Evolutionary conservation across 1,139 yeast species (phyloP).

Genomic region (Ogataea hybrid): DNA sequence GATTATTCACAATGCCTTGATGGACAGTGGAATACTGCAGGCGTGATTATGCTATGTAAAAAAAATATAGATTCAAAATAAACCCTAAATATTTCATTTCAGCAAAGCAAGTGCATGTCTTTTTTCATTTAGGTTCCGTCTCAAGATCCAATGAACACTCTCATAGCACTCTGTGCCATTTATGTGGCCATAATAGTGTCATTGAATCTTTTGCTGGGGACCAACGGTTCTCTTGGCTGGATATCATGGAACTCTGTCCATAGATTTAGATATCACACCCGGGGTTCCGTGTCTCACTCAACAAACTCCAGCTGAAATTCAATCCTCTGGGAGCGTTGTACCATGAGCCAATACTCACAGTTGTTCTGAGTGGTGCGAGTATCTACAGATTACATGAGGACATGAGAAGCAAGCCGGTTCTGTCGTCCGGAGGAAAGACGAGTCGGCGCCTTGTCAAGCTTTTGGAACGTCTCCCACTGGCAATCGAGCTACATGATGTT

Average conservation of each 20-base stretch:
- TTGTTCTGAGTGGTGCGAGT: background rate
- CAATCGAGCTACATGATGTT: background rate
- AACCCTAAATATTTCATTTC: background rate
- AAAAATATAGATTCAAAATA: background rate
- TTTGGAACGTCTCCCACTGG: background rate
- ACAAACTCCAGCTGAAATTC: slow-evolving; percentile 5
- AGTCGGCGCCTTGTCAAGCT: background rate
- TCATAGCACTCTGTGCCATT: background rate
- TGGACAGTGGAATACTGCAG: slow-evolving; percentile 78
- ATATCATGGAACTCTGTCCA: slow-evolving; percentile 15
- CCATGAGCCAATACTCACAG: background rate
- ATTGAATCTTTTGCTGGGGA: slow-evolving; percentile 12
- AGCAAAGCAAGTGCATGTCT: background rate
- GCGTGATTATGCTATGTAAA: slow-evolving; percentile 6
- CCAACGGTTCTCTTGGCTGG: slow-evolving; percentile 12
- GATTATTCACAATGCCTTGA: slow-evolving; percentile 76
- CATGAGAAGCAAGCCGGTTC: background rate
- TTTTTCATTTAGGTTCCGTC: no score
- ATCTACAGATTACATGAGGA: background rate
- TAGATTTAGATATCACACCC: slow-evolving; percentile 3
- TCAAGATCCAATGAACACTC: background rate
- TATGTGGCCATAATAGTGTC: slow-evolving; percentile 5
- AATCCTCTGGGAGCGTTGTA: slow-evolving; percentile 5
- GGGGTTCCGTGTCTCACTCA: slow-evolving; percentile 2
- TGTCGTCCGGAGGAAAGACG: background rate